phyloP scores from a whole-genome alignment of 257 asterid species.

The Rubia yunnanensis region DNA sequence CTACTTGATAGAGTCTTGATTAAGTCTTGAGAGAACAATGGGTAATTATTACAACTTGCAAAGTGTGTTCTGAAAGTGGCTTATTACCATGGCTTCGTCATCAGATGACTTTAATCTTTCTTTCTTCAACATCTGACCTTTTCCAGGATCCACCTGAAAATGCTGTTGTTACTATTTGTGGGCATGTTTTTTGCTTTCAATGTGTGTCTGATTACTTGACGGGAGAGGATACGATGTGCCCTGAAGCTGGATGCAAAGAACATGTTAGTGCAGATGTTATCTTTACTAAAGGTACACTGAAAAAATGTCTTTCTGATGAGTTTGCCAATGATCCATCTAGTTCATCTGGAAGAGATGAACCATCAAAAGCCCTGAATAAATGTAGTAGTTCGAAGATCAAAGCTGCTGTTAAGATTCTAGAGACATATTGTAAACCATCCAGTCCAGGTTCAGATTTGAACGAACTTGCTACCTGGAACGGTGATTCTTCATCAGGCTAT shows the following conservation, averaged over 20 bases:
- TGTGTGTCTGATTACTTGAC: slow-evolving; percentile 78
- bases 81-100: background rate
- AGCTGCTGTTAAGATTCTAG: slow-evolving; percentile 58
- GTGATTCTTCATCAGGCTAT: slow-evolving; percentile 32
- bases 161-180: slow-evolving; percentile 91
- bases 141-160: slow-evolving; percentile 95
- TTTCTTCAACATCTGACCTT: slow-evolving; percentile 7
- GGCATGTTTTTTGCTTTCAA: slow-evolving; percentile 91
- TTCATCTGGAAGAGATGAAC: slow-evolving; percentile 34
- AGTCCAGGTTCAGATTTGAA: slow-evolving; percentile 20
- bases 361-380: slow-evolving; percentile 36
- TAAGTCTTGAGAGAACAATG: too few relatives aligned
- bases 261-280: slow-evolving; percentile 82
- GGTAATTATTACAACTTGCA: too few relatives aligned
- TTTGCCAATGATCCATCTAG: slow-evolving; percentile 30
- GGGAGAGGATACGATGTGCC: slow-evolving; percentile 86
- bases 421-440: slow-evolving; percentile 36
- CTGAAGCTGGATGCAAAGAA: slow-evolving; percentile 72
- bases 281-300: slow-evolving; percentile 54
- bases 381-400: slow-evolving; percentile 60
- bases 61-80: background rate
- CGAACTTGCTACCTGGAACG: slow-evolving; percentile 24
- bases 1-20: background rate
- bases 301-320: slow-evolving; percentile 48
- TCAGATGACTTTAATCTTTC: background rate